Evolutionary conservation across 176 grass and related monocot species (phyloP).

Genomic region (Elymus sibiricus): DNA sequence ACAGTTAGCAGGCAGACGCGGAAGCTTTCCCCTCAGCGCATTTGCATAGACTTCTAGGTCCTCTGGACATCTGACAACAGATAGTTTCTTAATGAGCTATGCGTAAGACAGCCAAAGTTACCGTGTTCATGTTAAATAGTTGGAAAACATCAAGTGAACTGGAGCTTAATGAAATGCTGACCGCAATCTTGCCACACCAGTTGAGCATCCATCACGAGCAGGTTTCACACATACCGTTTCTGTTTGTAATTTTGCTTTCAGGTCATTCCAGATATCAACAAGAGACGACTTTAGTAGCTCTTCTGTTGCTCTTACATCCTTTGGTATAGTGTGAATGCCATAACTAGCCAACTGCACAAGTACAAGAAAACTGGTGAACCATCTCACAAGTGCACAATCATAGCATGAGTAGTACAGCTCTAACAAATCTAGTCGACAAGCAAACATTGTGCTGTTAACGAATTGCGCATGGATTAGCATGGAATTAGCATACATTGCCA

Average conservation of each 20-base stretch:
- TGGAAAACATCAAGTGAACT: background rate
- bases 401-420: background rate
- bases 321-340: conserved; percentile 85
- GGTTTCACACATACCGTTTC: conserved; percentile 91
- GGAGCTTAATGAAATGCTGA: conserved; percentile 31
- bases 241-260: conserved; percentile 52
- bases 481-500: conserved; percentile 15
- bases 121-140: background rate
- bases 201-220: conserved; percentile 90
- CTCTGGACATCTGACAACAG: conserved; percentile 50
- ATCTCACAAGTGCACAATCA: background rate
- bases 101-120: conserved; percentile 7
- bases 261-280: conserved; percentile 58
- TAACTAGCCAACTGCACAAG: conserved; percentile 50
- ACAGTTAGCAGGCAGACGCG: conserved; percentile 78
- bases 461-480: background rate
- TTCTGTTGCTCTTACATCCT: conserved; percentile 62
- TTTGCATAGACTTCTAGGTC: conserved; percentile 81
- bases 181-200: conserved; percentile 96
- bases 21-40: conserved; percentile 49
- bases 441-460: background rate
- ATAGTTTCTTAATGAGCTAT: background rate
- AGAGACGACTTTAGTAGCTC: conserved; percentile 47
- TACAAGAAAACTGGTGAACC: conserved; percentile 15
- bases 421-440: background rate